A percentile compares a stretch with the other conserved stretches of the same genome.
phyloP scores from a whole-genome alignment of 768 basidiomycete species.

The Podaxis sp. region DNA sequence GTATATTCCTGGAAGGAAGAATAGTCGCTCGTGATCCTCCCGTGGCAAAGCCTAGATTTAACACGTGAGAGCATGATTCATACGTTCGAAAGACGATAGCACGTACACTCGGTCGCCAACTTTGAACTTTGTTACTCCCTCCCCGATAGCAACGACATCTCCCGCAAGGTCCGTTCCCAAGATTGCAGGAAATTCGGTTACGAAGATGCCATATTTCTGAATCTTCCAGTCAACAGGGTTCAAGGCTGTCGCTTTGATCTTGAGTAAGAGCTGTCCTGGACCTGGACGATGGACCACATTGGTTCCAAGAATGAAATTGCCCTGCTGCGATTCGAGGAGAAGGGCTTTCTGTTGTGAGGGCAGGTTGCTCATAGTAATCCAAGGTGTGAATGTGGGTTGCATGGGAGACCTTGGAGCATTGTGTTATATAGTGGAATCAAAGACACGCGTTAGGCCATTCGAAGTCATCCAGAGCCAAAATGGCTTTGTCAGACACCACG shows the following conservation, averaged over 20 bases:
- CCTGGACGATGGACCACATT: slow-evolving; percentile 37
- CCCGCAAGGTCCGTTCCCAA: slow-evolving; percentile 46
- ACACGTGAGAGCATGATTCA: not conserved
- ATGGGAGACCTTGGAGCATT: not conserved
- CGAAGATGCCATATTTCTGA: slow-evolving; percentile 34
- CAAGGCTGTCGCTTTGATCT: slow-evolving; percentile 40
- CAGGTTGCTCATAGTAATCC: not conserved
- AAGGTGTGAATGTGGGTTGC: not conserved
- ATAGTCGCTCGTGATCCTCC: slow-evolving; percentile 30
- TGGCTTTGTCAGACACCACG: slow-evolving; percentile 1
- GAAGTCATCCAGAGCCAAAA: not conserved
- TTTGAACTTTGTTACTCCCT: slow-evolving; percentile 41
- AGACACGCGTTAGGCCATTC: not conserved
- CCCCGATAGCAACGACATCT: slow-evolving; percentile 43
- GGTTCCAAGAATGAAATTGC: slow-evolving; percentile 25
- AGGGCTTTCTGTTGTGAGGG: slow-evolving; percentile 22
- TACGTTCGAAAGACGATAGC: not conserved
- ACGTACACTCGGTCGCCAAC: slow-evolving; percentile 49
- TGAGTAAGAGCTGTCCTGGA: slow-evolving; percentile 44
- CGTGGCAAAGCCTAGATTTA: slow-evolving; percentile 30
- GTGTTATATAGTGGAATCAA: not conserved
- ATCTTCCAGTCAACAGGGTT: slow-evolving; percentile 55
- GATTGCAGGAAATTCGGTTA: slow-evolving; percentile 41
- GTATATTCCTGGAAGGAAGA: slow-evolving; percentile 43
- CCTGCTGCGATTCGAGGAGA: slow-evolving; percentile 18